phyloP scores from a whole-genome alignment of 768 basidiomycete genomes.

The Trametes coccinea region DNA sequence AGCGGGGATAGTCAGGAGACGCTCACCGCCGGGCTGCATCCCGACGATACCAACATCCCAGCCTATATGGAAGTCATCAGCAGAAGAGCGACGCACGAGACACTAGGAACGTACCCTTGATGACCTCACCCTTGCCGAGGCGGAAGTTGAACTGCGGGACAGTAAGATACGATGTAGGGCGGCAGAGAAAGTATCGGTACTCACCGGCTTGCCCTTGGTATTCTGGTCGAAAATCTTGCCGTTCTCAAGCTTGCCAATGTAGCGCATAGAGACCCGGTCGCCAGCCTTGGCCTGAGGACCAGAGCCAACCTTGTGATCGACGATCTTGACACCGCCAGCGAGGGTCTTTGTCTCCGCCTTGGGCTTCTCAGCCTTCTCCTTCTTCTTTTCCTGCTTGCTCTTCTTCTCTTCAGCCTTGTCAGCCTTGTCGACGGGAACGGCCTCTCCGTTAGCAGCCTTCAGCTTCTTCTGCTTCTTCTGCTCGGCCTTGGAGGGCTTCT shows the following conservation, averaged over 20 bases:
- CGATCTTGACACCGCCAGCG: constrained; percentile 62
- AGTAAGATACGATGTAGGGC: neutral
- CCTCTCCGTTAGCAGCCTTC: constrained; percentile 58
- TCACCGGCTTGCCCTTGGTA: constrained; percentile 81
- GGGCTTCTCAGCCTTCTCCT: constrained; percentile 34
- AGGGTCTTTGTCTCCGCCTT: constrained; percentile 30
- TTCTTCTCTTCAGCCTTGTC: constrained; percentile 33
- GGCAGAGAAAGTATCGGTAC: constrained; percentile 28
- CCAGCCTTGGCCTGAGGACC: constrained; percentile 90
- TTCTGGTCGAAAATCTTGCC: constrained; percentile 82
- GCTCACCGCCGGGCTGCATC: constrained; percentile 91
- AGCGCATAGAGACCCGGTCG: constrained; percentile 80
- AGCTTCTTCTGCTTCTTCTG: constrained; percentile 76
- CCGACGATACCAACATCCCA: constrained; percentile 94
- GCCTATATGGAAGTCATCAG: constrained; percentile 39
- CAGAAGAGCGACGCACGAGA: neutral
- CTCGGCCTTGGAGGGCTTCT: constrained; percentile 49
- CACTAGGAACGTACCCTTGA: constrained; percentile 60
- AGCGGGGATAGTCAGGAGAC: constrained; percentile 74
- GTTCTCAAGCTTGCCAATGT: constrained; percentile 85
- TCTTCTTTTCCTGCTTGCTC: constrained; percentile 36
- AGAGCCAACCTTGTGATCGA: constrained; percentile 75
- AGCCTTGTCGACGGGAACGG: constrained; percentile 37
- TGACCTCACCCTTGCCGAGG: constrained; percentile 87
- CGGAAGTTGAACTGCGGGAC: constrained; percentile 65